phyloP scores from a whole-genome alignment of 2,329 filamentous ascomycete genomes.

The Aspergillus unguis region DNA sequence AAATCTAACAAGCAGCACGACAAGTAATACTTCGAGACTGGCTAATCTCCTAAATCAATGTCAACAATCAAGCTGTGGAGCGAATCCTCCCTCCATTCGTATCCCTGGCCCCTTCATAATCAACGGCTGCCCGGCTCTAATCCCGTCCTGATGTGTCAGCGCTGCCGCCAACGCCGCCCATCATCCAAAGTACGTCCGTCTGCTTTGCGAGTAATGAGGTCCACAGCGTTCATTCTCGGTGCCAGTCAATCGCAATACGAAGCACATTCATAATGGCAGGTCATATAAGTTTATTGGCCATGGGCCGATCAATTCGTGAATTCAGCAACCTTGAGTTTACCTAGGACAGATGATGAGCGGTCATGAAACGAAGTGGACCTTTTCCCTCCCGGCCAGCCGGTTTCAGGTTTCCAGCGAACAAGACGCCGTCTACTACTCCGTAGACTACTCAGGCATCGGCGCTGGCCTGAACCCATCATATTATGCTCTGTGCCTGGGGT shows the following conservation, averaged over 20 bases:
- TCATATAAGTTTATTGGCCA: no score
- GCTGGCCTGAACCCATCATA: conserved; percentile 1
- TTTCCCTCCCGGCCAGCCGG: conserved; percentile 19
- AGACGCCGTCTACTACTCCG: conserved; percentile 1
- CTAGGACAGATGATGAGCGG: conserved; percentile 1
- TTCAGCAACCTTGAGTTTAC: no score
- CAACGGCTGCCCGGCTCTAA: not conserved
- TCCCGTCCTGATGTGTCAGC: conserved; percentile 6
- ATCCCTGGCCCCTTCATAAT: not conserved
- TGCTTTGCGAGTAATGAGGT: not conserved
- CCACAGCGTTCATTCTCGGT: not conserved
- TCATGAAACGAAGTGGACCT: conserved; percentile 12
- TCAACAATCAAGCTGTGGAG: not conserved
- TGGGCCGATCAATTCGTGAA: no score
- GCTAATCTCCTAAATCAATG: no score
- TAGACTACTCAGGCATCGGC: no score
- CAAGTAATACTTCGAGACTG: no score
- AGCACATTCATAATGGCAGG: no score
- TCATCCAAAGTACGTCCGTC: not conserved
- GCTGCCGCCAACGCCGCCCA: not conserved
- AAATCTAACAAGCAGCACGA: no score
- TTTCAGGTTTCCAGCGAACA: conserved; percentile 20
- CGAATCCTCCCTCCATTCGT: not conserved
- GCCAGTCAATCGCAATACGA: not conserved
- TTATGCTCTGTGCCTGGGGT: not conserved